Evolutionary conservation across 352 stramenopile genomes (phyloP), one percentile per base, ranked within the genome.

Genomic region (Nannochloropsis limnetica): DNA sequence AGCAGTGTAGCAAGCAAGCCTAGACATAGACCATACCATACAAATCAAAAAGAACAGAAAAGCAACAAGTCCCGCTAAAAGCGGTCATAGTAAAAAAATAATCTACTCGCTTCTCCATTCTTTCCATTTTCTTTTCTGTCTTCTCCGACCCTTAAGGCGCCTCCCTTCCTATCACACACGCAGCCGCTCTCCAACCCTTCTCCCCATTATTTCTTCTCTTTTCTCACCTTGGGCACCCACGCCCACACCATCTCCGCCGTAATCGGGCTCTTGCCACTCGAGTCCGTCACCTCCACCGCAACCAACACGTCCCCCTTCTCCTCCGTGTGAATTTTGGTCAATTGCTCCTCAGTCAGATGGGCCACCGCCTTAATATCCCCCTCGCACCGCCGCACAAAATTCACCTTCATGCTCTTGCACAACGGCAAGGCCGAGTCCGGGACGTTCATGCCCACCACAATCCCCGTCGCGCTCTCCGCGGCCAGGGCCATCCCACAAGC

Each of bases 401-500:
- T 85, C 45, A 95, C 88, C 29, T 84, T 89, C 91, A 95, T 94
- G 85, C 87, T 91, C 84, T 94, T 93, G 84, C 93, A 90, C 3
- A 94, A 82, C 29, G 91, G 91, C 11, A 95, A 84, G 81, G 90
- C 87, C 61, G 88, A 89, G 87, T 95, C 91, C 0, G 88, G 90
- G 17, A 95, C 91, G 86, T 94, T 93, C 88, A 95, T 92, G 49
- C 90, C 90, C 49, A 95, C 89, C 2, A 95, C 87, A 81, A 95
- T 91, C 22, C 91, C 91, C 23, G 89, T 93, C 2, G 91, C 90
- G 0, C 89, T 92, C 86, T 95, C 91, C 20, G 90, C 90, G 44
- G 92, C 86, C 28, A 94, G 87, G 54, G 90, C 91, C 91, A 95
- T 95, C 80, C 89, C 89, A 67, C 91, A 94, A 9, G 91, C 91